phyloP scores from a whole-genome alignment of 179 eudicot genomes.

The Heliamphora pulchella region DNA sequence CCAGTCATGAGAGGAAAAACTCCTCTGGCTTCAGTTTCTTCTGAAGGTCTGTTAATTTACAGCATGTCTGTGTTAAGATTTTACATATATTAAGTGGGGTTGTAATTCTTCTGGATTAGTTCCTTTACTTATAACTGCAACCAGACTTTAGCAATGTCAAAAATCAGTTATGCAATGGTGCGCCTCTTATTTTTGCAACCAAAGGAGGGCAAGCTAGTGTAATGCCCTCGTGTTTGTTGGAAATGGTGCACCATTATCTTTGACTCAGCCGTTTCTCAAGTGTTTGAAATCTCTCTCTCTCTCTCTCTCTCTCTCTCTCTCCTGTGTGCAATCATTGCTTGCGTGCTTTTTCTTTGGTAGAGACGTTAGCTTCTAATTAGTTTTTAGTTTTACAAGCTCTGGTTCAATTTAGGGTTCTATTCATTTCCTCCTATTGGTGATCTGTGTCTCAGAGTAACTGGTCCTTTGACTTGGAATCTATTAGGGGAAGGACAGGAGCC shows the following conservation, averaged over 20 bases:
- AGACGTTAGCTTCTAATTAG: neutral
- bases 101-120: neutral
- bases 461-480: neutral
- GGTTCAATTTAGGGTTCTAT: neutral
- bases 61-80: neutral
- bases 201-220: neutral
- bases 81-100: neutral
- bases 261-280: neutral
- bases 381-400: neutral
- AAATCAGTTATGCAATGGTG: neutral
- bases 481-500: conserved; percentile 42
- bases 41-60: conserved; percentile 51
- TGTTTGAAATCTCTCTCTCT: no score
- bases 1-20: conserved; percentile 38
- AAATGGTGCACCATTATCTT: neutral
- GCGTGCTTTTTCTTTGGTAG: neutral
- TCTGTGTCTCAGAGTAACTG: neutral
- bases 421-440: neutral
- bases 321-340: no score
- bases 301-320: no score
- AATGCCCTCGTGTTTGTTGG: neutral
- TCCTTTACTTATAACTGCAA: neutral
- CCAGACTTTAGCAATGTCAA: neutral
- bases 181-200: neutral
- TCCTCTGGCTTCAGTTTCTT: conserved; percentile 24